A percentile compares a stretch with the other conserved stretches of the same genome.
These are phyloP conservation scores for Nectriaceae sp. DNA, from an alignment of 2,329 filamentous ascomycete genomes.

Conservation along the genomic window DNA sequence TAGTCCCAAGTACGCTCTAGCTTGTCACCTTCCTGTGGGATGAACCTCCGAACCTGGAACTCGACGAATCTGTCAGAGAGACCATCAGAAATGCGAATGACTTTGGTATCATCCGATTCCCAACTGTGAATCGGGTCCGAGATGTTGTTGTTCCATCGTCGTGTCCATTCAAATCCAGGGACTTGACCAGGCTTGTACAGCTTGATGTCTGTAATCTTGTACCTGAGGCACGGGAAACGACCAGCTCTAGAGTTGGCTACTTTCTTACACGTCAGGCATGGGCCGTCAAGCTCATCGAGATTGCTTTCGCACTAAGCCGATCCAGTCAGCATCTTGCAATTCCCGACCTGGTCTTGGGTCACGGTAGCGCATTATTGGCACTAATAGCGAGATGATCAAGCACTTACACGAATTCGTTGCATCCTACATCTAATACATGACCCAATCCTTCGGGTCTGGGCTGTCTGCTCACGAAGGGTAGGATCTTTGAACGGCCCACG, in stretches of 20 bases:
- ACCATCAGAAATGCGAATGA: constrained; percentile 54
- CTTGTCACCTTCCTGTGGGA: constrained; percentile 57
- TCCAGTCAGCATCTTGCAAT: constrained; percentile 9
- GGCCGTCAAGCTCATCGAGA: constrained; percentile 45
- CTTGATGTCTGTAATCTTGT: constrained; percentile 60
- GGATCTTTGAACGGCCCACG: constrained; percentile 57
- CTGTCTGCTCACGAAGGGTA: constrained; percentile 54
- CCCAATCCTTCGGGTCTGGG: constrained; percentile 57
- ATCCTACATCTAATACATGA: constrained; percentile 63
- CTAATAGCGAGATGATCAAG: not conserved
- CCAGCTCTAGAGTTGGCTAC: constrained; percentile 52
- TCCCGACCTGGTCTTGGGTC: not conserved
- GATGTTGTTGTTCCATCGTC: constrained; percentile 57
- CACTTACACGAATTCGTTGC: constrained; percentile 61
- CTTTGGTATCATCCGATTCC: constrained; percentile 52
- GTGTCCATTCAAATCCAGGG: constrained; percentile 60
- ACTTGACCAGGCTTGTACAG: constrained; percentile 62
- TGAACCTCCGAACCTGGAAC: constrained; percentile 55
- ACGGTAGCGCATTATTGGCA: not conserved
- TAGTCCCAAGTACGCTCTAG: constrained; percentile 56
- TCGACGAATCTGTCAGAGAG: constrained; percentile 50
- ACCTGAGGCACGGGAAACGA: constrained; percentile 59
- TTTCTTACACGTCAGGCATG: constrained; percentile 57
- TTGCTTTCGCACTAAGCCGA: constrained; percentile 54
- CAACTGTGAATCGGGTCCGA: constrained; percentile 58